These are phyloP conservation scores for Ophiobolus disseminans DNA, from an alignment of 2,329 filamentous ascomycete species.

Conservation along the genomic window DNA sequence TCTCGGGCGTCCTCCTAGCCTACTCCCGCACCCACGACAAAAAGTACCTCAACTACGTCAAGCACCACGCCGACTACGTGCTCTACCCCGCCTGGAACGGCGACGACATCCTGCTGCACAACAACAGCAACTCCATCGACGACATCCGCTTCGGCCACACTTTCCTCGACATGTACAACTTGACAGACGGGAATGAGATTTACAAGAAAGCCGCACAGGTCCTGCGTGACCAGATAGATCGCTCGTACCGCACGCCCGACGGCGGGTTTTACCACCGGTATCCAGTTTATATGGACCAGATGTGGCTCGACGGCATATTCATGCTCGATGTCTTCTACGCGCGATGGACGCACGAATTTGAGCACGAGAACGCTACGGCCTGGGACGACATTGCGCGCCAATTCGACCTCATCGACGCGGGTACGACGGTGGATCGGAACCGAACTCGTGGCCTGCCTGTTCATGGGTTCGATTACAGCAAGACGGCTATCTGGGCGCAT, in stretches of 20 bases:
- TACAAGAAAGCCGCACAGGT: constrained; percentile 56
- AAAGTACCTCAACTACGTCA: constrained; percentile 47
- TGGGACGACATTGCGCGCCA: constrained; percentile 46
- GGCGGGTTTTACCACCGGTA: constrained; percentile 61
- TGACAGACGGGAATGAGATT: constrained; percentile 45
- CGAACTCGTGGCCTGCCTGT: constrained; percentile 54
- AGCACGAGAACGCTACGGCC: constrained; percentile 39
- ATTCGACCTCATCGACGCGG: constrained; percentile 35
- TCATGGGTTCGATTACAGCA: constrained; percentile 62
- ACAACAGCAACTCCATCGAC: constrained; percentile 51
- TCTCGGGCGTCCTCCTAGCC: constrained; percentile 23
- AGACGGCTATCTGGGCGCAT: constrained; percentile 60
- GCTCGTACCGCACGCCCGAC: constrained; percentile 55
- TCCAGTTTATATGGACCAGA: constrained; percentile 57
- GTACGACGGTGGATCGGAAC: constrained; percentile 48
- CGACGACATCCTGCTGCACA: constrained; percentile 20
- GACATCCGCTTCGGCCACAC: constrained; percentile 60
- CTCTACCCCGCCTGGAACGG: constrained; percentile 46
- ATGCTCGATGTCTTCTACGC: constrained; percentile 39
- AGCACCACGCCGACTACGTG: constrained; percentile 57
- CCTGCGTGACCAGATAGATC: constrained; percentile 54
- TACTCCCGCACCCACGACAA: constrained; percentile 24
- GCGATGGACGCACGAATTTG: constrained; percentile 35
- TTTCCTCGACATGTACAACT: constrained; percentile 50
- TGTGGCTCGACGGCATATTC: constrained; percentile 61